Evolutionary conservation across 75 land plant species (phyloP).

Genomic region (Cupressus sempervirens): DNA sequence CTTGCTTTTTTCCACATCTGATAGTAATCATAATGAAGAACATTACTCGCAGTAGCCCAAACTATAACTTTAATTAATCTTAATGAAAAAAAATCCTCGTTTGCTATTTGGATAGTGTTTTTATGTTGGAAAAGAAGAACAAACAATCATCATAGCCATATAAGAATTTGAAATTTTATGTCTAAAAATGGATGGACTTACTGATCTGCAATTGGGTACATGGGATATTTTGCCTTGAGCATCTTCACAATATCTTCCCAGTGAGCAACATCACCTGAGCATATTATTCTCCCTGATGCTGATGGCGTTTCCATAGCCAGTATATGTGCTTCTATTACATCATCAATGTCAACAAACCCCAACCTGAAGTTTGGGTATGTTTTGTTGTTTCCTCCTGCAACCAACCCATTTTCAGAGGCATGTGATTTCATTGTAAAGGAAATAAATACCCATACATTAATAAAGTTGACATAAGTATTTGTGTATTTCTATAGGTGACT

Average conservation of each 20-base stretch:
- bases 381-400: neutral
- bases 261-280: constrained; percentile 78
- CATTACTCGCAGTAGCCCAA: neutral
- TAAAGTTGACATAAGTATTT: neutral
- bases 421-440: constrained; percentile 14
- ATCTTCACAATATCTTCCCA: constrained; percentile 78
- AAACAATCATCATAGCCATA: no score
- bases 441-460: neutral
- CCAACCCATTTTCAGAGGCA: neutral
- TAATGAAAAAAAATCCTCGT: neutral
- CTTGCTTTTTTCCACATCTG: constrained; percentile 62
- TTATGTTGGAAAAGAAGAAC: no score
- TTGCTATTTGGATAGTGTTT: no score
- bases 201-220: constrained; percentile 57
- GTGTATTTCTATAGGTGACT: no score
- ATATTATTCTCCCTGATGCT: constrained; percentile 76
- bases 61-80: neutral
- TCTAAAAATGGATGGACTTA: constrained; percentile 11
- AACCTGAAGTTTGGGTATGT: constrained; percentile 64
- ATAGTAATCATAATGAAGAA: neutral
- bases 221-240: constrained; percentile 68
- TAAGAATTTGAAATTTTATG: no score
- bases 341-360: constrained; percentile 90
- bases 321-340: constrained; percentile 69
- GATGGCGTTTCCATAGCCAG: constrained; percentile 63